Evolutionary conservation across 2,329 filamentous ascomycete genomes (phyloP).

Genomic region (Aaosphaeria pasadenensis): DNA sequence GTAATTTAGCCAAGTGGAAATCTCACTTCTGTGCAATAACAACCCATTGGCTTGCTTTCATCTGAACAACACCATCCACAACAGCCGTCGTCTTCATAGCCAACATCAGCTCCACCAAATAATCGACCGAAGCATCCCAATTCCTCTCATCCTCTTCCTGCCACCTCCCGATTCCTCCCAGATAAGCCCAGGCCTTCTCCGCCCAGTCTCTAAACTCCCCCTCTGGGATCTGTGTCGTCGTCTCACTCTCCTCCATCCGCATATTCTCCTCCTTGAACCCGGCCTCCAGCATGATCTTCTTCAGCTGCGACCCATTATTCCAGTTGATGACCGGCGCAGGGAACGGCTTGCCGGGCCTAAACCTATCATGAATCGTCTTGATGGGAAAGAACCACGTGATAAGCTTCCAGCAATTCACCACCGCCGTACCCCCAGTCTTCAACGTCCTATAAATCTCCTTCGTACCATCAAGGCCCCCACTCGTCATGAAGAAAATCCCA

Average conservation of each 20-base stretch:
- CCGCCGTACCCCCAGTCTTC: constrained; percentile 33
- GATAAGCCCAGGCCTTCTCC: constrained; percentile 28
- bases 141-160: constrained; percentile 19
- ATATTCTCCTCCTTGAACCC: constrained; percentile 22
- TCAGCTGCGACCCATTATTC: constrained; percentile 24
- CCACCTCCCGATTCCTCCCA: constrained; percentile 25
- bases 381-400: constrained; percentile 24
- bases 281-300: constrained; percentile 23
- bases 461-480: constrained; percentile 27
- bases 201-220: constrained; percentile 19
- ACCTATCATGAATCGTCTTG: constrained; percentile 12
- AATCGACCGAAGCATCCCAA: constrained; percentile 27
- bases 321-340: constrained; percentile 18
- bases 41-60: constrained; percentile 30
- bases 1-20: no score
- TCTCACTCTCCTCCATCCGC: constrained; percentile 20
- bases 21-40: constrained; percentile 12
- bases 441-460: constrained; percentile 40
- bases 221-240: constrained; percentile 13
- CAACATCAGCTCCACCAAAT: constrained; percentile 16
- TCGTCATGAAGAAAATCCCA: constrained; percentile 36
- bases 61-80: constrained; percentile 19
- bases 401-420: constrained; percentile 37
- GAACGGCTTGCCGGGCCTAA: constrained; percentile 15
- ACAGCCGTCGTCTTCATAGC: constrained; percentile 14